phyloP scores from a whole-genome alignment of 2,329 filamentous ascomycete genomes.

The Cladosporium sp. region DNA sequence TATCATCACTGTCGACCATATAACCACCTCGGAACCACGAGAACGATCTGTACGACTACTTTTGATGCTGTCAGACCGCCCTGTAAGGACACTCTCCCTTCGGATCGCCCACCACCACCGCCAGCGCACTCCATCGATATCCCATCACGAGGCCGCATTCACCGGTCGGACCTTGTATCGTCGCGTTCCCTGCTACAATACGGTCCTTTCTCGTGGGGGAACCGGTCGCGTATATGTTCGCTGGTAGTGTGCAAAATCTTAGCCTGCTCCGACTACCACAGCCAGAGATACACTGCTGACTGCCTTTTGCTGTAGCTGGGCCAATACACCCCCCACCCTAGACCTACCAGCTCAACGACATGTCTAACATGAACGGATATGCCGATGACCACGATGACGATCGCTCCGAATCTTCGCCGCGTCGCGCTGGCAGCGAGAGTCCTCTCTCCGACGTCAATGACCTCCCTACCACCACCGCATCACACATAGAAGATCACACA shows the following conservation, averaged over 20 bases:
- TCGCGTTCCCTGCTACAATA: slow-evolving; percentile 20
- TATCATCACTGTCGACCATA: slow-evolving; percentile 23
- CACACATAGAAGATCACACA: slow-evolving; percentile 34
- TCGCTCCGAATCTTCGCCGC: slow-evolving; percentile 40
- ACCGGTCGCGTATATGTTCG: slow-evolving; percentile 39
- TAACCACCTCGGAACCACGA: slow-evolving; percentile 18
- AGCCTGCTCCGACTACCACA: slow-evolving; percentile 25
- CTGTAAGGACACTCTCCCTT: slow-evolving; percentile 11
- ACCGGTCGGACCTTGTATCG: slow-evolving; percentile 38
- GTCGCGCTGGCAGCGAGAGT: slow-evolving; percentile 62
- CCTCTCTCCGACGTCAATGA: slow-evolving; percentile 71
- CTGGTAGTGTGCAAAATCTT: slow-evolving; percentile 28
- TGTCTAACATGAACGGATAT: slow-evolving; percentile 65
- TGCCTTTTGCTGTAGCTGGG: slow-evolving; percentile 47
- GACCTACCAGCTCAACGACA: slow-evolving; percentile 44
- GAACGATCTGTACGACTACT: slow-evolving; percentile 13
- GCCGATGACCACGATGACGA: slow-evolving; percentile 52
- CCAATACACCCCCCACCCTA: slow-evolving; percentile 60
- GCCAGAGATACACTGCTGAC: slow-evolving; percentile 38
- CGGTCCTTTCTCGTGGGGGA: slow-evolving; percentile 33
- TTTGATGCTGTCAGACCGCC: slow-evolving; percentile 16
- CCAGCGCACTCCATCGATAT: slow-evolving; percentile 24
- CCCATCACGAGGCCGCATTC: slow-evolving; percentile 27
- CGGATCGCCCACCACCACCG: slow-evolving; percentile 17
- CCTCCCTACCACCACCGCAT: slow-evolving; percentile 41